phyloP scores from a whole-genome alignment of 768 basidiomycete species.

The Leucosporidium yakuticum region DNA sequence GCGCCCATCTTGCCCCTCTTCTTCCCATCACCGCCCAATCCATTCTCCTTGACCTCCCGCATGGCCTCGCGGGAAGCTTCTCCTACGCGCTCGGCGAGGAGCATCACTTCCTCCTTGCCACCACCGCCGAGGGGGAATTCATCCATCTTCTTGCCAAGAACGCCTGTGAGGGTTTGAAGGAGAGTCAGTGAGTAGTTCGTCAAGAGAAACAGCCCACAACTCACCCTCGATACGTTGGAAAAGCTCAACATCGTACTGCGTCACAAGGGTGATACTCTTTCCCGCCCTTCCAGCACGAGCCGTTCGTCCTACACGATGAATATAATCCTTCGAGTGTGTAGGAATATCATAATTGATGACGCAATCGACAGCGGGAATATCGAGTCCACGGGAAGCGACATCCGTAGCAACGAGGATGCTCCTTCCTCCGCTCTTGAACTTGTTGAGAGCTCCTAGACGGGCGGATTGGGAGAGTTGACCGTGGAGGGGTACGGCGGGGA shows the following conservation, averaged over 20 bases:
- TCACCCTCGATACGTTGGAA: constrained; percentile 78
- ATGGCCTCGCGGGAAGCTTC: constrained; percentile 70
- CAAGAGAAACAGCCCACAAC: not conserved
- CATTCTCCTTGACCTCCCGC: constrained; percentile 73
- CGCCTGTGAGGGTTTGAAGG: constrained; percentile 42
- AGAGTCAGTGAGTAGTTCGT: too few species aligned
- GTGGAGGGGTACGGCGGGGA: constrained; percentile 91
- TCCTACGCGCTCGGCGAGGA: constrained; percentile 79
- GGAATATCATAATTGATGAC: constrained; percentile 99
- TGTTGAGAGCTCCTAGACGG: constrained; percentile 82
- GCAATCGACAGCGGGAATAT: constrained; percentile 90
- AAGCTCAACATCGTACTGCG: constrained; percentile 96
- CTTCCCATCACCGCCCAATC: constrained; percentile 50
- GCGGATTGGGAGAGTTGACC: constrained; percentile 92
- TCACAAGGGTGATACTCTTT: constrained; percentile 93
- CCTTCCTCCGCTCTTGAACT: constrained; percentile 92
- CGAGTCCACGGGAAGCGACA: constrained; percentile 90
- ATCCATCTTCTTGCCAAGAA: constrained; percentile 86
- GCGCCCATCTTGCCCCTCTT: constrained; percentile 52
- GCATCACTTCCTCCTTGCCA: constrained; percentile 78
- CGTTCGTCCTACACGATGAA: constrained; percentile 94
- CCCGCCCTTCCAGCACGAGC: constrained; percentile 96
- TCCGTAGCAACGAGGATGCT: constrained; percentile 92
- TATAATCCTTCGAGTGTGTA: constrained; percentile 97
- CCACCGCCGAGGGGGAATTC: constrained; percentile 60